Conservation (phyloP, 2,329 filamentous ascomycete species). For the Metarhizium rileyi region DNA sequence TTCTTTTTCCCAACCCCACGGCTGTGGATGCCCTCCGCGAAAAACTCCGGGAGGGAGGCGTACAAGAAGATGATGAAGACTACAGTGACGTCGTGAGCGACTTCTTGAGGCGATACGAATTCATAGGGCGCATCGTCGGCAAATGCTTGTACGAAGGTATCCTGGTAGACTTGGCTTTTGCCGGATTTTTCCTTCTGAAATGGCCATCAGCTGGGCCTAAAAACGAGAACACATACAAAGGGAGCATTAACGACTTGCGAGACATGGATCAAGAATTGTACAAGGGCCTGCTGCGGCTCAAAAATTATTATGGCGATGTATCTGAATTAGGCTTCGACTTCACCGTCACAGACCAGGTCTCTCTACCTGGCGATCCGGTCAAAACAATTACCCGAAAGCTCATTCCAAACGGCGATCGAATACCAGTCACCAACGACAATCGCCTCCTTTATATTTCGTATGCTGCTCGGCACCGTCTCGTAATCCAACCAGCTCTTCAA, state of each 20-base stretch:
- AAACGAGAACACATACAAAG: conserved; percentile 66
- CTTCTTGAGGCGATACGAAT: conserved; percentile 71
- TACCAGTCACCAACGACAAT: conserved; percentile 81
- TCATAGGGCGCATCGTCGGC: conserved; percentile 83
- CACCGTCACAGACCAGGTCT: conserved; percentile 67
- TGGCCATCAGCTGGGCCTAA: conserved; percentile 67
- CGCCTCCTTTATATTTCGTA: conserved; percentile 89
- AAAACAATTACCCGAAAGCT: conserved; percentile 66
- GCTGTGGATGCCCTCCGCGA: conserved; percentile 61
- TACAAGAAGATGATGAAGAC: conserved; percentile 42
- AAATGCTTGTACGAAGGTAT: conserved; percentile 98
- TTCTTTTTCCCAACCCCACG: conserved; percentile 81
- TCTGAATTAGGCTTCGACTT: conserved; percentile 68
- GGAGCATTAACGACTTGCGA: conserved; percentile 88
- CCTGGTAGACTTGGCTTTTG: conserved; percentile 84
- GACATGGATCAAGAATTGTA: conserved; percentile 89
- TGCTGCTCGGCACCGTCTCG: conserved; percentile 77
- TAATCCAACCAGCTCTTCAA: conserved; percentile 69
- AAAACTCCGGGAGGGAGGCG: conserved; percentile 39
- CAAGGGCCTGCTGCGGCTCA: conserved; percentile 71
- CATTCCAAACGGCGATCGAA: conserved; percentile 65
- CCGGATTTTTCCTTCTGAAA: conserved; percentile 90
- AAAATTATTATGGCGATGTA: conserved; percentile 77
- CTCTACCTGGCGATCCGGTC: conserved; percentile 32
- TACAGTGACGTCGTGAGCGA: conserved; percentile 49